Evolutionary conservation across 2,329 filamentous ascomycete genomes (phyloP).

Genomic region (Colletotrichum sojae): DNA sequence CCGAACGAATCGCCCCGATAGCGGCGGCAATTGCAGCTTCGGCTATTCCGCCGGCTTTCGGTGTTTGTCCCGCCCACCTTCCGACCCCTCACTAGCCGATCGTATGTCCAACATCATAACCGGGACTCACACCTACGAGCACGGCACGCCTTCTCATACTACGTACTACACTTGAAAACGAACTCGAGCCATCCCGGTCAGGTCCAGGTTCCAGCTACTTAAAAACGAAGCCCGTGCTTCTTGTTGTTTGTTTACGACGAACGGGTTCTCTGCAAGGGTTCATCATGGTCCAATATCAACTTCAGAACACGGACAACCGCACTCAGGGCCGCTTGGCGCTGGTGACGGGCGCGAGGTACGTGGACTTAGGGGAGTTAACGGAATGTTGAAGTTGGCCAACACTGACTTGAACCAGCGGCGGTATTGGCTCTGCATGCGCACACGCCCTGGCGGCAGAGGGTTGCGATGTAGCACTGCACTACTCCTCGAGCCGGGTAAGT

Average conservation of each 20-base stretch:
- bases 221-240: slow-evolving; percentile 15
- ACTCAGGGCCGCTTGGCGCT: slow-evolving; percentile 49
- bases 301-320: slow-evolving; percentile 45
- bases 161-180: background rate
- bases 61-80: slow-evolving; percentile 12
- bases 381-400: no score
- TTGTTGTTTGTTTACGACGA: background rate
- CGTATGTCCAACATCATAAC: background rate
- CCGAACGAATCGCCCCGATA: slow-evolving; percentile 15
- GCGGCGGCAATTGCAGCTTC: slow-evolving; percentile 33
- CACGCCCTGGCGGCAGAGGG: slow-evolving; percentile 51
- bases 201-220: background rate
- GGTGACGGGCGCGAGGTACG: slow-evolving; percentile 51
- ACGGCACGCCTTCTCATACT: background rate
- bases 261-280: background rate
- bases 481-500: slow-evolving; percentile 49
- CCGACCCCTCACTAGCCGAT: slow-evolving; percentile 20
- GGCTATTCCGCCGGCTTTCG: slow-evolving; percentile 35
- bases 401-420: slow-evolving; percentile 46
- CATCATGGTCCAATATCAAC: slow-evolving; percentile 37
- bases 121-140: background rate
- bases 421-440: slow-evolving; percentile 52
- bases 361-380: background rate
- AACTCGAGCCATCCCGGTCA: slow-evolving; percentile 13
- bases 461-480: slow-evolving; percentile 53